Percentiles rank a stretch among this genome's conserved stretches.
Conservation (phyloP, 1,139 yeast species). For the Debaryomyces subglobosus region DNA sequence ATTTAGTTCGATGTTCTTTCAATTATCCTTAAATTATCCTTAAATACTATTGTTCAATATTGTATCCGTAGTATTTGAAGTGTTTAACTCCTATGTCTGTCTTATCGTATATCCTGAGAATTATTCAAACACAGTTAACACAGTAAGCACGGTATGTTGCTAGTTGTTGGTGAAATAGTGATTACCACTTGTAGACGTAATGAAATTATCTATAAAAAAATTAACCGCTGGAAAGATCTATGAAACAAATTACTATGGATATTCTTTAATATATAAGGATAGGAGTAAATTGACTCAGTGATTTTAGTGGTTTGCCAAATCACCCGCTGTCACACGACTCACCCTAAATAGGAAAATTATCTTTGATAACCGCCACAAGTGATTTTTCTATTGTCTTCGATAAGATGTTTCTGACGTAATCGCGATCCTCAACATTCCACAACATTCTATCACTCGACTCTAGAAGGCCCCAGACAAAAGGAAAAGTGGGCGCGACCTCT, state of each 20-base stretch:
- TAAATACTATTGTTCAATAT: not conserved
- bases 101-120: conserved; percentile 1
- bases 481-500: not conserved
- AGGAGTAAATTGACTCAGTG: conserved; percentile 8
- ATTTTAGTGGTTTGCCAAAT: conserved; percentile 1
- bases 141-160: not conserved
- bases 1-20: too few relatives aligned
- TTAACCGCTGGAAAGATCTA: conserved; percentile 1
- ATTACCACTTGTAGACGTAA: not conserved
- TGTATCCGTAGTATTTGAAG: not conserved
- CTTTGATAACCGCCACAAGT: conserved; percentile 1
- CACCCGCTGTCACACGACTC: conserved; percentile 6
- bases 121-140: conserved; percentile 4
- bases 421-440: conserved; percentile 17
- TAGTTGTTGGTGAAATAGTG: conserved; percentile 3
- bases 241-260: not conserved
- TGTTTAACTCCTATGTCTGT: not conserved
- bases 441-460: not conserved
- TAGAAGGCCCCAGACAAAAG: not conserved
- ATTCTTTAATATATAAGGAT: conserved; percentile 2
- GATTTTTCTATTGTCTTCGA: conserved; percentile 4
- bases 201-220: not conserved
- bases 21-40: not conserved
- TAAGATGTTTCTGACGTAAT: not conserved
- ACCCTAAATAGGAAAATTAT: not conserved